Evolutionary conservation across 2,329 filamentous ascomycete species (phyloP).

Genomic region (Colletotrichum sidae): DNA sequence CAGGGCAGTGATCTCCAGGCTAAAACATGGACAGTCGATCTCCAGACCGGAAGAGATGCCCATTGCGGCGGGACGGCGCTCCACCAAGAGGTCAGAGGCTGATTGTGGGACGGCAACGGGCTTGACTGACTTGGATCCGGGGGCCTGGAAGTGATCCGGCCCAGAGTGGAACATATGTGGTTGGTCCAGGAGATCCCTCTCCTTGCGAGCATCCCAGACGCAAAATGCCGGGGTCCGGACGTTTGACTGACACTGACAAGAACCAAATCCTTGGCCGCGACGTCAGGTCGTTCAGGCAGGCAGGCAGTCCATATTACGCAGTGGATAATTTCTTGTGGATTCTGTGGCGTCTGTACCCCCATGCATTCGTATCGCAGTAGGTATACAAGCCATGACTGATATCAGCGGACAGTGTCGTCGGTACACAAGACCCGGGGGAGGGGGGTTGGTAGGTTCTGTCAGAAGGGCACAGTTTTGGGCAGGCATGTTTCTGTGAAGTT

Average conservation of each 20-base stretch:
- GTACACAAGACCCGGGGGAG: no score
- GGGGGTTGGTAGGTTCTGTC: no score
- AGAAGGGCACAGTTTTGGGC: no score
- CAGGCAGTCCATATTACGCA: not conserved
- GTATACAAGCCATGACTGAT: no score
- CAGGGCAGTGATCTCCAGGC: not conserved
- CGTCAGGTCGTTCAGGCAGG: not conserved
- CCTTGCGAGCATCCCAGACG: conserved; percentile 32
- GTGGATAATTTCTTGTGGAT: not conserved
- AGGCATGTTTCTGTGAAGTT: no score
- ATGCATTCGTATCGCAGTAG: no score
- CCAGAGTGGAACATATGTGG: not conserved
- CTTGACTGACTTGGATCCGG: conserved; percentile 6
- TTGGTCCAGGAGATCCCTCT: not conserved
- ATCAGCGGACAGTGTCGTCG: no score
- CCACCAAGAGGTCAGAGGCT: not conserved
- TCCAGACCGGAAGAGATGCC: not conserved
- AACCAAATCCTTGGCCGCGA: not conserved
- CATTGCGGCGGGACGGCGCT: conserved; percentile 15
- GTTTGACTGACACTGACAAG: not conserved
- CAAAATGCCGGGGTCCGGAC: not conserved
- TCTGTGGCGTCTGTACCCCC: no score
- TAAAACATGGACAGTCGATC: conserved; percentile 30
- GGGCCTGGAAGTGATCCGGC: conserved; percentile 4
- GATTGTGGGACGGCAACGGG: not conserved